phyloP scores from a whole-genome alignment of 257 asterid species.

The Nicotiana tomentosiformis region DNA sequence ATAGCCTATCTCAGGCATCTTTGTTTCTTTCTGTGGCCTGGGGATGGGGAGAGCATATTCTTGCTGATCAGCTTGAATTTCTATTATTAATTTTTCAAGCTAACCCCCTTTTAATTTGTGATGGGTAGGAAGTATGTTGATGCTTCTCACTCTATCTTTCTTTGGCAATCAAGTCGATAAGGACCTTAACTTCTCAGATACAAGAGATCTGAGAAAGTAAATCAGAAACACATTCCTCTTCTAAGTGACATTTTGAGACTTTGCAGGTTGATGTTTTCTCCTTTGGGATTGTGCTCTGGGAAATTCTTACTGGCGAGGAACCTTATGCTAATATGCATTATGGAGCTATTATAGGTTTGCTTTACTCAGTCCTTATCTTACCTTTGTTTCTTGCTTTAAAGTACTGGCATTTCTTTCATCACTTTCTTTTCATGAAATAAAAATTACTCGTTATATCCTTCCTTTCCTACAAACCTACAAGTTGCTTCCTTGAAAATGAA shows the following conservation, averaged over 20 bases:
- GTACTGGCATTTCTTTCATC: neutral
- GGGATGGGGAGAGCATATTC: neutral
- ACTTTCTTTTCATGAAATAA: neutral
- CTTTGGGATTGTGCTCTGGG: conserved; percentile 93
- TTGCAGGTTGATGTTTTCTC: conserved; percentile 91
- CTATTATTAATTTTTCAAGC: neutral
- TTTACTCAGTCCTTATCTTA: conserved; percentile 3
- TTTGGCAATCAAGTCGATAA: neutral
- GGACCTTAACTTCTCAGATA: neutral
- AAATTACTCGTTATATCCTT: neutral
- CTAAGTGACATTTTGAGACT: neutral
- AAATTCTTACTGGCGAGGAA: conserved; percentile 95
- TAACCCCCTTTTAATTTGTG: neutral
- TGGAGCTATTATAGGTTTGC: conserved; percentile 88
- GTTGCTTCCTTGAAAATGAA: neutral
- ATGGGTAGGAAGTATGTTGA: neutral
- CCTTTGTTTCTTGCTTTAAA: neutral
- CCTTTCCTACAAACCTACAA: neutral
- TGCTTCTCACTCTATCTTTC: neutral
- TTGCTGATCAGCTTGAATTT: neutral
- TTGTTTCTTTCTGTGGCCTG: neutral
- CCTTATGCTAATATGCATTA: conserved; percentile 97
- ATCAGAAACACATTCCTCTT: neutral
- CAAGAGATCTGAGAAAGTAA: neutral
- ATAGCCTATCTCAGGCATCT: neutral